Base-by-base conservation (phyloP, 1,284 basidiomycete genomes). In the Apiotrichum brassicae region DNA sequence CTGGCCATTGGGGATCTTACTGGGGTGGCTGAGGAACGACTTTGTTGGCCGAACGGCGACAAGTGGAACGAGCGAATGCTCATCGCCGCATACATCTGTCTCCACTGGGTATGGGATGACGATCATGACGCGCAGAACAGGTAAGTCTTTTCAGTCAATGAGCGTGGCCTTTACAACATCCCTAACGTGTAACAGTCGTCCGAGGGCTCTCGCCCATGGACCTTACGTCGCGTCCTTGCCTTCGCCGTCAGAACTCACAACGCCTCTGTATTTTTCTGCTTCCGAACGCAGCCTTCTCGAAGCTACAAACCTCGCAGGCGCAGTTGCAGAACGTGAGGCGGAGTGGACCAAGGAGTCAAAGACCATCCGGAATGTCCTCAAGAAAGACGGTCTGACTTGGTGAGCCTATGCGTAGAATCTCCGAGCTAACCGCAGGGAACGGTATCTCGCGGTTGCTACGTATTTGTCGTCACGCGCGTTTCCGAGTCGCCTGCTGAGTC, bases 381-480 rank as follows among this genome's bases (percentile, higher is more conserved):
- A 81, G 76, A 79, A 75, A 8, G 67, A 75, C 3, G 72, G 66
- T 1, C 81, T 87, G 52, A 83, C 82, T 11, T 89, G 86, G 87
- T 89, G 50, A 61, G 79, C 16, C 11, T 5, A 6, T 68, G 8
- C 24, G 25, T 22, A 45, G 26, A 18, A 12, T 6, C 18, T 2
- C 1, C 6, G 9, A 7, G 28, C 41, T n/a, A n/a, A 39, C 38
- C 13, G 19, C 49, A 91, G 88, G 85, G 79, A 84, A 6, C 65
- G 72, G 16, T 92, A 86, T 63, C 74, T 85, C 4, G 77, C 80
- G 0, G 82, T 85, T 2, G 75, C 82, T 16, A 88, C 86, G 0
- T 84, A 87, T 63, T 76, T 89, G 36, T 87, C 87, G 0, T 92
- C 90, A 2, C 81, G 91, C 38, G 86, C 89, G 0, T 94, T 94